Conservation (phyloP, 2,329 filamentous ascomycete species). For the Verticillium zaregamsianum region DNA sequence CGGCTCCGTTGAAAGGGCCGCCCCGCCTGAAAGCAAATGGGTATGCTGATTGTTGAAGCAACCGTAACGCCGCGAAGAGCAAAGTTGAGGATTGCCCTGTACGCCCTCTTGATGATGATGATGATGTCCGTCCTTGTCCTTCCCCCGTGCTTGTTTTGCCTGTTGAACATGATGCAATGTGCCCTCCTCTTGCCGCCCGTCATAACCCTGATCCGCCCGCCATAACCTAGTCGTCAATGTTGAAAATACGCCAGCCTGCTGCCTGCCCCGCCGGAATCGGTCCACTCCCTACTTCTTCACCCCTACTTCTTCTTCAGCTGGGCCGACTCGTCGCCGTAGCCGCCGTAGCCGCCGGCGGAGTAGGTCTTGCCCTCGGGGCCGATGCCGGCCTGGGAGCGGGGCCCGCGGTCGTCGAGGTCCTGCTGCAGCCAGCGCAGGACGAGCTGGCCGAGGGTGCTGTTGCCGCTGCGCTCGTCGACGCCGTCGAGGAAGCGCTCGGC, state of each 20-base stretch:
- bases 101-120: neutral
- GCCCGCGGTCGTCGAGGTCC: constrained; percentile 75
- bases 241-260: neutral
- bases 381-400: constrained; percentile 55
- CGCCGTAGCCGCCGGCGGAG: constrained; percentile 45
- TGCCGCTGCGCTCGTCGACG: constrained; percentile 52
- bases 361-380: constrained; percentile 64
- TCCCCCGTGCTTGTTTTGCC: neutral
- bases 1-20: neutral
- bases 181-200: neutral
- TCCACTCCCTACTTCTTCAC: neutral
- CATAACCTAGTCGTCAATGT: neutral
- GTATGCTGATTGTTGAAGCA: constrained; percentile 13
- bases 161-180: neutral
- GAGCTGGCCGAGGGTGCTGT: constrained; percentile 80
- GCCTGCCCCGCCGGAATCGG: neutral
- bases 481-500: constrained; percentile 64
- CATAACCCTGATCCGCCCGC: neutral
- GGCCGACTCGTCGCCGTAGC: constrained; percentile 53
- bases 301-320: constrained; percentile 12
- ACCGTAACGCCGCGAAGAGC: constrained; percentile 10
- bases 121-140: neutral
- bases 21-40: constrained; percentile 5
- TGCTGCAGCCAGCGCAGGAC: constrained; percentile 83
- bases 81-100: constrained; percentile 10